phyloP scores from a whole-genome alignment of 768 basidiomycete species.

The Trametes cingulata region DNA sequence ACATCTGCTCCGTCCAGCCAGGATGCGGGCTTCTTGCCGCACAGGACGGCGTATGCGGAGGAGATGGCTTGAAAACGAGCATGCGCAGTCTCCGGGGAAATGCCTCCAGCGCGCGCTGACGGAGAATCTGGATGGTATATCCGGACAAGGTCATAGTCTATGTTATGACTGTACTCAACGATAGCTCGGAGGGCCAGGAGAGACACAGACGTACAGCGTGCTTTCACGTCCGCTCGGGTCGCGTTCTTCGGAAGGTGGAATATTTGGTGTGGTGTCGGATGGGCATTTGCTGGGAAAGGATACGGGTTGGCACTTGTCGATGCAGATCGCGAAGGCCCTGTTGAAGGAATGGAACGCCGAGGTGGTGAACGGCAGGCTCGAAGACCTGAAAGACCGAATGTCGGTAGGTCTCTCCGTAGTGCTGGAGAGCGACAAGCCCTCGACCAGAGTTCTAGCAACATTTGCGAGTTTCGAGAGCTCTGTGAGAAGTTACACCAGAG shows the following conservation, averaged over 20 bases:
- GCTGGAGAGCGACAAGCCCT: too few species aligned
- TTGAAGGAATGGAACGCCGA: too few species aligned
- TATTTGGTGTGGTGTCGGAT: slow-evolving; percentile 41
- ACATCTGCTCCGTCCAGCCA: slow-evolving; percentile 25
- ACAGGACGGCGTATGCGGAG: slow-evolving; percentile 65
- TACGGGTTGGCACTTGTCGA: slow-evolving; percentile 34
- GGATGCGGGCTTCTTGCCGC: slow-evolving; percentile 41
- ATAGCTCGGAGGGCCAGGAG: slow-evolving; percentile 7
- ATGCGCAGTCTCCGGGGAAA: slow-evolving; percentile 54
- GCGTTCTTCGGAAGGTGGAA: slow-evolving; percentile 41
- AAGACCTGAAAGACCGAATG: too few species aligned
- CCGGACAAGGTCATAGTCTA: slow-evolving; percentile 79
- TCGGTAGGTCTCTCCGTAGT: too few species aligned
- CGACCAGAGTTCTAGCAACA: too few species aligned
- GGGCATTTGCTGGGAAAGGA: slow-evolving; percentile 34
- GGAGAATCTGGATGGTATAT: slow-evolving; percentile 78
- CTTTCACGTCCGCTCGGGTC: slow-evolving; percentile 38
- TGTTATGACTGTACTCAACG: too few species aligned
- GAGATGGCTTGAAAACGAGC: slow-evolving; percentile 70
- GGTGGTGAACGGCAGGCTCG: too few species aligned
- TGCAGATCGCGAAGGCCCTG: background rate
- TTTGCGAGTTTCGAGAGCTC: too few species aligned
- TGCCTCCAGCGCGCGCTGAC: slow-evolving; percentile 33
- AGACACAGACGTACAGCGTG: slow-evolving; percentile 34
- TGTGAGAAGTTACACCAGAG: too few species aligned